Conservation (phyloP, 2,329 filamentous ascomycete species). For the Calycina marina region DNA sequence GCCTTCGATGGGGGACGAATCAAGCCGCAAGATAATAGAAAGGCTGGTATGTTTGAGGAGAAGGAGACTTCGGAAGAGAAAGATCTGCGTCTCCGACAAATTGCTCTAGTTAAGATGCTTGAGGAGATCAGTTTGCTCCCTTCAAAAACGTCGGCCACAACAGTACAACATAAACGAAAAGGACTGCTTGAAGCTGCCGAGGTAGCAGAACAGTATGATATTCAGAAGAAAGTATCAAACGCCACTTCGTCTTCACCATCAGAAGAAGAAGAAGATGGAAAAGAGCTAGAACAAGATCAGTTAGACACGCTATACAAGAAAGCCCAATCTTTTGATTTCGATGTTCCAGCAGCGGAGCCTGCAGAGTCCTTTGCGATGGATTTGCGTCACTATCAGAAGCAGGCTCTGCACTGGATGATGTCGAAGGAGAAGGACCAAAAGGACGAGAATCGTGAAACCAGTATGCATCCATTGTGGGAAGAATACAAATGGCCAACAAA, state of each 20-base stretch:
- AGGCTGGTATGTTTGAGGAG: constrained; percentile 64
- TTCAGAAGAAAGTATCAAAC: constrained; percentile 29
- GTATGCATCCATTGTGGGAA: constrained; percentile 97
- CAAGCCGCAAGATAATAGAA: constrained; percentile 52
- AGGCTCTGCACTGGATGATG: constrained; percentile 93
- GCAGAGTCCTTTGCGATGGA: constrained; percentile 68
- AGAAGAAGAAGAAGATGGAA: constrained; percentile 60
- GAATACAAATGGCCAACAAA: constrained; percentile 82
- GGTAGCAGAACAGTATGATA: constrained; percentile 62
- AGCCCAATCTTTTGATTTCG: constrained; percentile 92
- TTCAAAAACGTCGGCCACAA: constrained; percentile 55
- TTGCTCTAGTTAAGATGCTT: constrained; percentile 77
- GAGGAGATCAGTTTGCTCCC: constrained; percentile 78
- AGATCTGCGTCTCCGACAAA: constrained; percentile 66
- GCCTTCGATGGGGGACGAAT: constrained; percentile 58
- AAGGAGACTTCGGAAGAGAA: constrained; percentile 79
- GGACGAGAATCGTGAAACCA: constrained; percentile 50
- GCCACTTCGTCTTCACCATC: constrained; percentile 32
- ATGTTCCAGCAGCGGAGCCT: constrained; percentile 75
- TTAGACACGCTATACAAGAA: constrained; percentile 90
- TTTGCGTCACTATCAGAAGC: constrained; percentile 85
- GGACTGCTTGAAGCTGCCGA: constrained; percentile 79
- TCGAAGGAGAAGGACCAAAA: constrained; percentile 75
- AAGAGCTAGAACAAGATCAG: constrained; percentile 89
- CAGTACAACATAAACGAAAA: constrained; percentile 67